Evolutionary conservation across 352 stramenopile species (phyloP), one percentile per base, ranked within the genome.

Genomic region (Globisporangium cederbergense): DNA sequence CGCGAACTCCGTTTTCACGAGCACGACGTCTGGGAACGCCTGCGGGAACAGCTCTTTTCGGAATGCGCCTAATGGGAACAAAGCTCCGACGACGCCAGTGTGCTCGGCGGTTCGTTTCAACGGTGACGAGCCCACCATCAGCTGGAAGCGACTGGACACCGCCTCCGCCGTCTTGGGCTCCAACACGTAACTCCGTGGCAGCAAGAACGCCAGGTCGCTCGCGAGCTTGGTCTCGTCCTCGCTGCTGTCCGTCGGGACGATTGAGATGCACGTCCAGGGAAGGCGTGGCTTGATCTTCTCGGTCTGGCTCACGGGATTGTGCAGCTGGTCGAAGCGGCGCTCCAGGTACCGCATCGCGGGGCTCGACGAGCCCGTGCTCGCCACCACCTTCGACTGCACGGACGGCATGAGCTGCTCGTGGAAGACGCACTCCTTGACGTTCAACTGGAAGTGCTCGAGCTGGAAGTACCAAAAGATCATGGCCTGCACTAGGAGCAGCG

Each of bases 351-450:
- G 71, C 58, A 86, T 63, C 18, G 77, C 73, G 0, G 69, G 66
- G 6, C 64, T 66, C 18, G 72, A 62, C 32, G 74, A 61, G 38
- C 65, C 58, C 25, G 62, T 16, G 22, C 64, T 62, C 51, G 47
- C 34, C 30, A 70, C 30, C 52, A 74, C 71, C 1, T 58, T 67
- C 16, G 73, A 70, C 52, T 70, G 68, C 36, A 72, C 28, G 10
- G 59, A 43, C 40, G 76, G 73, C 56, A 89, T 68, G 20, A 83
- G 58, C 30, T 70, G 74, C 65, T 88, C 80, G 55, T 77, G 67
- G 64, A 88, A 90, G 4, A 81, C 75, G 62, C 83, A 91, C 67
- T 91, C 83, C 47, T 87, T 71, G 18, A 91, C 81, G 22, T 80
- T 72, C 45, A 91, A 60, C 54, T 81, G 66, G 10, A 90, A 71